Evolutionary conservation across 345 rosid genomes (phyloP).

Genomic region (Eucalyptus pauciflora): DNA sequence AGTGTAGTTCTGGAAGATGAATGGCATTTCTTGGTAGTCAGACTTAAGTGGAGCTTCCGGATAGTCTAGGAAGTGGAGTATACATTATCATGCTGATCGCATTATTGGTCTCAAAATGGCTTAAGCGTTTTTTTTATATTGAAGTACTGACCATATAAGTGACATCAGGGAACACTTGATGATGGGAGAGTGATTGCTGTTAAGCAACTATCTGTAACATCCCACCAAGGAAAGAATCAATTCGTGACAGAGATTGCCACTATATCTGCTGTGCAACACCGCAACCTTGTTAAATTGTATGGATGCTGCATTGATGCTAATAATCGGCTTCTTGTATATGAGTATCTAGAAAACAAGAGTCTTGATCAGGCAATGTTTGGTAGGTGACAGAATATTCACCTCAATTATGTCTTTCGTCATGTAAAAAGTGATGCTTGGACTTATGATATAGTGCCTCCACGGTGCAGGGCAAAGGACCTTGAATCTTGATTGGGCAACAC

Average conservation of each 20-base stretch:
- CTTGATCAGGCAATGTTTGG: slow-evolving; percentile 65
- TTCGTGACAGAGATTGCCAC: slow-evolving; percentile 70
- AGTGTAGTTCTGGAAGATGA: not conserved
- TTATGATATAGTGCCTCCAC: not conserved
- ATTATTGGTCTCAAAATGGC: not conserved
- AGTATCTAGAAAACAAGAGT: slow-evolving; percentile 60
- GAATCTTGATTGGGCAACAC: too few relatives aligned
- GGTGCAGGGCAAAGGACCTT: too few relatives aligned
- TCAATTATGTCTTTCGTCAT: not conserved
- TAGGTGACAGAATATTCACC: not conserved
- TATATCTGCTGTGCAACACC: slow-evolving; percentile 47
- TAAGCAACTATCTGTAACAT: slow-evolving; percentile 54
- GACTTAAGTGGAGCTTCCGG: not conserved
- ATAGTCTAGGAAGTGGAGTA: not conserved
- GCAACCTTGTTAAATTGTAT: slow-evolving; percentile 60
- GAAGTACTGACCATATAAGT: not conserved
- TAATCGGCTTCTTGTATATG: slow-evolving; percentile 58
- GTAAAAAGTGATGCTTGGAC: not conserved
- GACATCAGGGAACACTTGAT: slow-evolving; percentile 14
- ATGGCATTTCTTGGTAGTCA: not conserved
- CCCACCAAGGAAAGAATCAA: slow-evolving; percentile 62
- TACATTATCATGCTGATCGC: not conserved
- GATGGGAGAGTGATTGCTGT: slow-evolving; percentile 67
- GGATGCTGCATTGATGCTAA: slow-evolving; percentile 62
- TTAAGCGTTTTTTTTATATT: not conserved